Evolutionary conservation across 2,329 filamentous ascomycete genomes (phyloP), one percentile per base, ranked within the genome.

Genomic region (Leptographium radiaticola): DNA sequence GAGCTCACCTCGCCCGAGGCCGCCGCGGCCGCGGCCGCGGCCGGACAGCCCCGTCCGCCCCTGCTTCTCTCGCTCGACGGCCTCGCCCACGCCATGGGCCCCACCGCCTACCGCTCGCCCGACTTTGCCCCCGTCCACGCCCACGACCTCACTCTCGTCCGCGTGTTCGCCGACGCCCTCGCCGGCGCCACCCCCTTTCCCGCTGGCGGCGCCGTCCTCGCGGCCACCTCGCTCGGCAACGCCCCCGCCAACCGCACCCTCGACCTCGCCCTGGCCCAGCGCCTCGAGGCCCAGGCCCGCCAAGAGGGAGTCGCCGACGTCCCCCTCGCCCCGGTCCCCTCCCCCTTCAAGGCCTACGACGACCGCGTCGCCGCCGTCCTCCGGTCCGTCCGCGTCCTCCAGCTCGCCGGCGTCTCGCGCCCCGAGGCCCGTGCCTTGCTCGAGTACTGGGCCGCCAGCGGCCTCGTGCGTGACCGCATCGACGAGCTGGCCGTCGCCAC

Each of bases 401-500:
- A 78, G 20, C 65, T 95, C 20, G 75, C 77, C 44, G 86, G 87
- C 10, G 63, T 96, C 60, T 84, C 73, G 62, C 87, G 84, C 68
- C 70, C 76, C 2, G 91, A 97, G 70, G 83, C 87, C 12, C 79
- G 84, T 56, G 77, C 81, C 1, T 73, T 95, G 61, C 84, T 97
- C 81, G 89, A 96, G 72, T 97, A 96, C 71, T 97, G 91, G 75
- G 89, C 88, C 6, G 81, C 80, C 39, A 94, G 88, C 67, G 93
- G 91, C 13, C 74, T 95, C 65, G 66, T 95, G 64, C 79, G 86
- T 59, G 74, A 79, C 57, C 75, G 73, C 47, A 75, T 96, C 50
- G 83, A 87, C 62, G 83, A 90, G 64, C 73, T 72, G 58, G 75
- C 77, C 58, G 84, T 96, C 39, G 75, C 77, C 25, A 86, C 94